phyloP scores from a whole-genome alignment of 2,329 filamentous ascomycete genomes.

The Simplicillium aogashimaense region DNA sequence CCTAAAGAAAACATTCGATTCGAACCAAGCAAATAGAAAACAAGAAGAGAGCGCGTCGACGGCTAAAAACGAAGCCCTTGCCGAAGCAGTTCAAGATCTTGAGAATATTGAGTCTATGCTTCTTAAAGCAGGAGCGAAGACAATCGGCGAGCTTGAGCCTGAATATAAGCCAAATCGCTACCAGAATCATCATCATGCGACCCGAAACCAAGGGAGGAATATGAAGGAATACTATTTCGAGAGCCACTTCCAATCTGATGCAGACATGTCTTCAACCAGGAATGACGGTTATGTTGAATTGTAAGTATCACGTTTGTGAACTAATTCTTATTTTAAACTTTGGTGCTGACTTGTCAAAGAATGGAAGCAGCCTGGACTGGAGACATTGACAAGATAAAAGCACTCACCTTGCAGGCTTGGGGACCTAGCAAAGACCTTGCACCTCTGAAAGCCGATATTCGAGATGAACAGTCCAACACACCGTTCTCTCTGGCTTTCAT shows the following conservation, averaged over 20 bases:
- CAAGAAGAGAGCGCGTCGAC: constrained; percentile 15
- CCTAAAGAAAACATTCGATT: constrained; percentile 14
- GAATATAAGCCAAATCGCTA: constrained; percentile 16
- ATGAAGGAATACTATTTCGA: constrained; percentile 32
- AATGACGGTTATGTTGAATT: constrained; percentile 53
- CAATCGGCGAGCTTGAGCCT: constrained; percentile 45
- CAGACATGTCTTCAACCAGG: constrained; percentile 44
- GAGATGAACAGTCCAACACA: constrained; percentile 37
- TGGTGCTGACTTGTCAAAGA: constrained; percentile 11
- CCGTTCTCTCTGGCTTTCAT: constrained; percentile 62
- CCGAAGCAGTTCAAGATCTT: constrained; percentile 38
- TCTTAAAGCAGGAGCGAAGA: constrained; percentile 51
- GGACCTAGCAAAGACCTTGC: constrained; percentile 38
- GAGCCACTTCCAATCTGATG: constrained; percentile 42
- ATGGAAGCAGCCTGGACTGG: constrained; percentile 67
- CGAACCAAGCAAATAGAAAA: neutral
- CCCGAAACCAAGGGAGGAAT: constrained; percentile 1
- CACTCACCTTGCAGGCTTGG: constrained; percentile 52
- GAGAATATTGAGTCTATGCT: constrained; percentile 45
- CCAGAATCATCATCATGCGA: constrained; percentile 28
- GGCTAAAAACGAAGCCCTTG: constrained; percentile 48
- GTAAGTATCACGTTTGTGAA: constrained; percentile 28
- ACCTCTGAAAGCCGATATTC: constrained; percentile 54
- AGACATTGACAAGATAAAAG: constrained; percentile 57
- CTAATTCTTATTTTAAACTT: neutral